Base-by-base conservation (phyloP, 1,284 basidiomycete genomes). In the Tausonia pullulans region DNA sequence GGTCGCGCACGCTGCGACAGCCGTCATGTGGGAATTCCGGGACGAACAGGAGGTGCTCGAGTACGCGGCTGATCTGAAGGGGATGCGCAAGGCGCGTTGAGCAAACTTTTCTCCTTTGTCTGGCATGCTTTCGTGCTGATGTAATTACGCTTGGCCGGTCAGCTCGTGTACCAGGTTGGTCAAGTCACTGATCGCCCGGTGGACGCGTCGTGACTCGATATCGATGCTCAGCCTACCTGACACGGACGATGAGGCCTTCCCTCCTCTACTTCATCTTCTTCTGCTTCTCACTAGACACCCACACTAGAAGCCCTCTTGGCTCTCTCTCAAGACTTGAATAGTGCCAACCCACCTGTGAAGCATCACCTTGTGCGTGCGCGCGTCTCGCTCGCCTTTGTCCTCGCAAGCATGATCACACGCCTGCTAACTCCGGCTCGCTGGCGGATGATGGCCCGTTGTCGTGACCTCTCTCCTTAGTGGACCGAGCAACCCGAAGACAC, bases 401-500 rank as follows among this genome's bases (percentile, higher is more conserved):
- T 27, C 27, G 27, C 27, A 27, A 27, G 27, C 27, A 27, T 27
- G 27, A 27, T 27, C 27, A 27, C 27, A 27, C 27, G 27, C 27
- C 27, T 27, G 27, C 27, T 27, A 27, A 27, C 27, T 27, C 27
- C 27, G 27, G 27, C 27, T 27, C 27, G 27, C 27, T 27, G 27
- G 27, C 27, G 27, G 27, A 27, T 27, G 27, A 27, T 27, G 27
- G 27, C 27, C 27, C 27, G 27, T 27, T 27, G 27, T 27, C 27
- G 27, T 27, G 27, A 27, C 27, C 27, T 27, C 27, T 27, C 27
- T 27, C 27, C 27, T 27, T 27, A 62, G 51, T 81, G 79, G 79
- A 73, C 78, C 39, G 79, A 81, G 69, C 75, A 79, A 69, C 79
- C 79, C 0, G 79, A 81, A 66, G 73, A 77, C 51, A 70, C 71